phyloP scores from a whole-genome alignment of 305 asterid species.

The Rubia tinctorum region DNA sequence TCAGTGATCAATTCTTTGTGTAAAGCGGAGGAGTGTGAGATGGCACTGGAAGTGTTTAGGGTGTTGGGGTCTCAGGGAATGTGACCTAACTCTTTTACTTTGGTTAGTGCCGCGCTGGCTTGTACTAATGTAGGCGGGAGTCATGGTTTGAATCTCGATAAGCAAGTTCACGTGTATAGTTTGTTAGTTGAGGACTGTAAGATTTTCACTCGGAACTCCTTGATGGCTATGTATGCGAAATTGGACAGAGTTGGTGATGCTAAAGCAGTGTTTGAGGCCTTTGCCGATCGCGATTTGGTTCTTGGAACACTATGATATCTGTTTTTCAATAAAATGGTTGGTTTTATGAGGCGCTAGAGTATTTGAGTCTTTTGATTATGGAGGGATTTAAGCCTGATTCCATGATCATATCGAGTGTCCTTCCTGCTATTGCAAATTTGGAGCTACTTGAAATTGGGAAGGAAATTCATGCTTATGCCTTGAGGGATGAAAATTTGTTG shows the following conservation, averaged over 20 bases:
- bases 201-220: conserved; percentile 62
- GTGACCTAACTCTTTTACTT: conserved; percentile 64
- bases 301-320: conserved; percentile 81
- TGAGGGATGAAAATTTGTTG: conserved; percentile 47
- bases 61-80: conserved; percentile 55
- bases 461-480: conserved; percentile 65
- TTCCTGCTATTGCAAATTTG: conserved; percentile 83
- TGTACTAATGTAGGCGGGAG: conserved; percentile 55
- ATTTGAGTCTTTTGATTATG: conserved; percentile 45
- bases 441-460: conserved; percentile 65
- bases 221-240: conserved; percentile 84
- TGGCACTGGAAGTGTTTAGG: conserved; percentile 63
- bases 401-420: conserved; percentile 69
- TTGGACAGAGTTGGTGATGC: conserved; percentile 60
- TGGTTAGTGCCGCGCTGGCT: conserved; percentile 73
- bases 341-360: conserved; percentile 59
- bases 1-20: conserved; percentile 55
- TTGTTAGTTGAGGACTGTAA: conserved; percentile 52
- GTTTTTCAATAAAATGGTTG: conserved; percentile 48
- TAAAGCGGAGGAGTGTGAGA: conserved; percentile 68
- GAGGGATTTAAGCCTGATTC: conserved; percentile 72
- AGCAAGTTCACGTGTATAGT: conserved; percentile 66
- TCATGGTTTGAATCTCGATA: conserved; percentile 66
- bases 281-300: conserved; percentile 57
- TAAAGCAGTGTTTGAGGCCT: conserved; percentile 44